Base-by-base conservation (phyloP, 352 stramenopile genomes). In the Elongisporangium anandrum region DNA sequence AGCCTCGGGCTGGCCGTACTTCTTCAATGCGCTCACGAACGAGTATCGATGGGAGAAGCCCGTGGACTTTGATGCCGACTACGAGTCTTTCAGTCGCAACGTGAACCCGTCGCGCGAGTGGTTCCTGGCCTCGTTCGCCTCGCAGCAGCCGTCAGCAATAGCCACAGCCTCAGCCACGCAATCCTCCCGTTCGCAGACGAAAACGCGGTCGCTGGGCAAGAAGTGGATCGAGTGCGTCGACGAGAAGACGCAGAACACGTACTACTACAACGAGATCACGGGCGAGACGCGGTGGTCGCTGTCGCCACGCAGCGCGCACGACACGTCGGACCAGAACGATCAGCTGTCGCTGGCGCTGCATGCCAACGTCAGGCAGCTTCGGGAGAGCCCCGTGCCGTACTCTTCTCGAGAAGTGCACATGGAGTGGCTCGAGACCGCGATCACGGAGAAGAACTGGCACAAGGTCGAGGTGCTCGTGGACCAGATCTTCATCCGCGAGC, bases 181-280 rank as follows among this genome's bases (percentile, higher is more conserved):
- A n/a, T 51, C 29, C 5, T 41, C 29, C 9, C 29, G 29, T 15
- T 41, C 29, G 29, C 29, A 41, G 29, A 41, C 29, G 5, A 83
- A 77, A 39, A 65, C 59, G 22, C 77, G 80, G 17, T 49, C 61
- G 15, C 68, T 92, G 3, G 81, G 79, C 17, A 79, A 77, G 52
- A 88, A 89, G 47, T 97, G 91, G 91, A 64, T 94, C 50, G 87
- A 97, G 59, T 73, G 79, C 50, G 64, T 91, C 22, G 87, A 98
- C 60, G 57, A 70, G 3, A 85, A 87, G 39, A 92, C 80, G 13
- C 79, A 80, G 22, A 72, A 95, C 62, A 81, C 92, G 39, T 97
- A 94, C 66, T 98, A 98, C 59, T 96, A 93, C 70, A 98, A 98
- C 59, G 87, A 88, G 57, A 74, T 90, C 58, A 97, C 81, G 21